Conservation (phyloP, 805 yeast species). For the Kluyveromyces lactis region DNA sequence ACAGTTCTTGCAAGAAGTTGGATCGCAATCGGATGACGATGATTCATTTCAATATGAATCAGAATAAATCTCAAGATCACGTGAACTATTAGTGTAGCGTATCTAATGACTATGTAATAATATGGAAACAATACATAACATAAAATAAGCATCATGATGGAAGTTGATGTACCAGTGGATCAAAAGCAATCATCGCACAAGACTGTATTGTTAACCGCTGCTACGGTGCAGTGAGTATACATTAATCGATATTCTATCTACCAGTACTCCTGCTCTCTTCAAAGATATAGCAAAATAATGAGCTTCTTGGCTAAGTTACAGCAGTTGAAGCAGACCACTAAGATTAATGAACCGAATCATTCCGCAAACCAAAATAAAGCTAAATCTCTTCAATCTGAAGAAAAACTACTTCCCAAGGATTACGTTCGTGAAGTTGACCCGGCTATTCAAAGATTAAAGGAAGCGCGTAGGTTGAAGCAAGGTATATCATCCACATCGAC, state of each 20-base stretch:
- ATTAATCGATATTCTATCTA: too few species aligned
- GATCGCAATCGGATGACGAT: slow-evolving; percentile 23
- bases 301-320: slow-evolving; percentile 28
- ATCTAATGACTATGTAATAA: too few species aligned
- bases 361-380: neutral
- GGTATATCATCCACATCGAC: slow-evolving; percentile 30
- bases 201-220: too few species aligned
- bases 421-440: slow-evolving; percentile 45
- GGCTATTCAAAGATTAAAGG: slow-evolving; percentile 62
- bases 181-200: too few species aligned
- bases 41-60: slow-evolving; percentile 9
- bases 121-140: too few species aligned
- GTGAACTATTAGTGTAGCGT: too few species aligned
- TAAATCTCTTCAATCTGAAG: slow-evolving; percentile 2
- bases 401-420: slow-evolving; percentile 17
- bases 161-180: too few species aligned
- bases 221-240: too few species aligned
- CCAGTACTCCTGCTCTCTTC: too few species aligned
- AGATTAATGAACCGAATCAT: neutral
- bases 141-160: too few species aligned
- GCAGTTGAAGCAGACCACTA: slow-evolving; percentile 16
- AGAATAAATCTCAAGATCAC: slow-evolving; percentile 2
- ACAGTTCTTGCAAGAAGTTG: slow-evolving; percentile 27
- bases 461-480: slow-evolving; percentile 44
- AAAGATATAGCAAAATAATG: too few species aligned